These are phyloP conservation scores for Candida succiphila DNA, from an alignment of 805 yeast genomes.

Conservation along the genomic window DNA sequence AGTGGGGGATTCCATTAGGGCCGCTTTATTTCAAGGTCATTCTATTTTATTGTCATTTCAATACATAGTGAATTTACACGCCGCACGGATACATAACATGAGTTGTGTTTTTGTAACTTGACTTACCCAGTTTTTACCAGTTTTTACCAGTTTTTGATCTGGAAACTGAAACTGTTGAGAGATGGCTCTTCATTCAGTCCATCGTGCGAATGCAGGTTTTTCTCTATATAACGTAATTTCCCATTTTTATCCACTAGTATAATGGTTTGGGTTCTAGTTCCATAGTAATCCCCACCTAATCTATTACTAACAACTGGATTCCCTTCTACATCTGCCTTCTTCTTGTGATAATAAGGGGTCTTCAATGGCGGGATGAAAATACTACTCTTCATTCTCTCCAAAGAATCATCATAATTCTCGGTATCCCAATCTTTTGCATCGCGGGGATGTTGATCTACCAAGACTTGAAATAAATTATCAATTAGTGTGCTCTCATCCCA, in stretches of 20 bases:
- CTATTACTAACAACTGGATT: slow-evolving; percentile 3
- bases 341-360: slow-evolving; percentile 3
- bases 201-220: slow-evolving; percentile 44
- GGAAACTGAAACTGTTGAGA: slow-evolving; percentile 7
- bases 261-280: slow-evolving; percentile 83
- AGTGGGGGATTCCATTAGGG: no score
- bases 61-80: no score
- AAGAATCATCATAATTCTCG: slow-evolving; percentile 15
- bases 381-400: slow-evolving; percentile 40
- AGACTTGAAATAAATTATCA: slow-evolving; percentile 40
- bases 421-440: slow-evolving; percentile 18
- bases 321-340: neutral
- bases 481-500: slow-evolving; percentile 30
- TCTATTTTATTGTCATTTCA: no score
- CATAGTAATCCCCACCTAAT: slow-evolving; percentile 55
- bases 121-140: no score
- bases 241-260: slow-evolving; percentile 46
- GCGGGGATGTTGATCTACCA: slow-evolving; percentile 32
- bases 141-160: slow-evolving; percentile 12
- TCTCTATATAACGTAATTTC: slow-evolving; percentile 49
- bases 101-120: no score
- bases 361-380: slow-evolving; percentile 66
- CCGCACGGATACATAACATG: no score
- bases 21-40: no score
- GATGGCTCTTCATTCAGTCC: slow-evolving; percentile 15